phyloP scores from a whole-genome alignment of 1,284 basidiomycete genomes.

The Ceratobasidium sp. region DNA sequence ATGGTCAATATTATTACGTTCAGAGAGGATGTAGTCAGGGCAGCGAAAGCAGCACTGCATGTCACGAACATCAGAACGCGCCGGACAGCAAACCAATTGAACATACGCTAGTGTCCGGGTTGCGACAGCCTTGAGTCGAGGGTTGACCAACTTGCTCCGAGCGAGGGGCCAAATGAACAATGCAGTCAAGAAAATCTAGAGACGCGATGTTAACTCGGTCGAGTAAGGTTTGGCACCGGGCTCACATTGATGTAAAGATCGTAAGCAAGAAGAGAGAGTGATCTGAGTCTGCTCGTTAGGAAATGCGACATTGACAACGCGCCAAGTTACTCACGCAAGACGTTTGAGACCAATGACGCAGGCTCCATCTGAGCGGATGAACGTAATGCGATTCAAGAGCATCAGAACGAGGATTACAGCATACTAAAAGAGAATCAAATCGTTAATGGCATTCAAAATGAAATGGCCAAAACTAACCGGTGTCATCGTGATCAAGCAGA shows the following conservation, averaged over 20 bases:
- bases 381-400: conserved; percentile 59
- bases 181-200: conserved; percentile 60
- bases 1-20: conserved; percentile 67
- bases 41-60: conserved; percentile 61
- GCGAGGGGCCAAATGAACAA: conserved; percentile 66
- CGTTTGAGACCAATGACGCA: conserved; percentile 64
- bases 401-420: conserved; percentile 56
- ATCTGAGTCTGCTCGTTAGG: conserved; percentile 50
- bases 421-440: conserved; percentile 52
- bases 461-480: conserved; percentile 37
- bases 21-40: conserved; percentile 63
- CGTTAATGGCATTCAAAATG: background rate
- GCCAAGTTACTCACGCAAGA: conserved; percentile 53
- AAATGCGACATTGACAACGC: background rate
- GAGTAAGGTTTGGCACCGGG: background rate
- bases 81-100: background rate
- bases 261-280: conserved; percentile 62
- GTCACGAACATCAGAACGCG: background rate
- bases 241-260: conserved; percentile 57
- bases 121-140: conserved; percentile 59
- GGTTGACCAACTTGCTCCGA: conserved; percentile 57
- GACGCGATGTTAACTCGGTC: background rate
- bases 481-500: conserved; percentile 55
- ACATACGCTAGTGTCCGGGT: conserved; percentile 58
- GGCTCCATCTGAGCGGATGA: conserved; percentile 56